A percentile compares a stretch with the other conserved stretches of the same genome.
phyloP scores from a whole-genome alignment of 2,329 filamentous ascomycete genomes.

The Chaetomium olivaceum region DNA sequence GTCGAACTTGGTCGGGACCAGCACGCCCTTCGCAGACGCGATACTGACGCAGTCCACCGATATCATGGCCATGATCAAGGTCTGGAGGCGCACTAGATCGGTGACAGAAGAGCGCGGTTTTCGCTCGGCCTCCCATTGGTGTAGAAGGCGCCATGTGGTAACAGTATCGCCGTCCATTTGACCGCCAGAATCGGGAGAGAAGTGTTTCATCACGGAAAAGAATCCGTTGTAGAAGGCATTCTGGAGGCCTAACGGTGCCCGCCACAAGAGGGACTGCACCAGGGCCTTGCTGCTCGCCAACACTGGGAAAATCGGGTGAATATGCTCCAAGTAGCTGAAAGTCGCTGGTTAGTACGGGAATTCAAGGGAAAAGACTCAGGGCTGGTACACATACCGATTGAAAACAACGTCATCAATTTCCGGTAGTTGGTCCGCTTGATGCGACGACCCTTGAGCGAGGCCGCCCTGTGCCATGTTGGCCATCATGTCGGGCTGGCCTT shows the following conservation, averaged over 20 bases:
- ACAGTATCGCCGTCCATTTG: slow-evolving; percentile 45
- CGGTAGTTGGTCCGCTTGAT: slow-evolving; percentile 39
- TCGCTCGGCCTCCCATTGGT: slow-evolving; percentile 52
- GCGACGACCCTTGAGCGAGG: slow-evolving; percentile 32
- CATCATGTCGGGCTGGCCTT: slow-evolving; percentile 38
- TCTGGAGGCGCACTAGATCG: slow-evolving; percentile 64
- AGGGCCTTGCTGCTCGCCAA: slow-evolving; percentile 58
- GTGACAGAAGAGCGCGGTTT: slow-evolving; percentile 42
- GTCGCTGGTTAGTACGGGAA: neutral
- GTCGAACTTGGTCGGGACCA: slow-evolving; percentile 51
- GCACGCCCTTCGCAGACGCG: slow-evolving; percentile 43
- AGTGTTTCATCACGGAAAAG: slow-evolving; percentile 58
- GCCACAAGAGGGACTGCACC: slow-evolving; percentile 57
- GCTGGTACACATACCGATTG: slow-evolving; percentile 44
- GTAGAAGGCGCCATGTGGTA: slow-evolving; percentile 49
- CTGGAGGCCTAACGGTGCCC: slow-evolving; percentile 57
- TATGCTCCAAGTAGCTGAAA: slow-evolving; percentile 60
- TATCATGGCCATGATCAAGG: slow-evolving; percentile 64
- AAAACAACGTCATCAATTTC: slow-evolving; percentile 50
- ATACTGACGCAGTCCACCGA: slow-evolving; percentile 61
- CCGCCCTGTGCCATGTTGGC: slow-evolving; percentile 32
- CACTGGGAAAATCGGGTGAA: slow-evolving; percentile 69
- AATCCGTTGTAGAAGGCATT: slow-evolving; percentile 67
- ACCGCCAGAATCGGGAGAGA: slow-evolving; percentile 40
- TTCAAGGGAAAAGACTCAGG: neutral